Evolutionary conservation across 2,329 filamentous ascomycete species (phyloP).

Genomic region (Stemphylium beticola): DNA sequence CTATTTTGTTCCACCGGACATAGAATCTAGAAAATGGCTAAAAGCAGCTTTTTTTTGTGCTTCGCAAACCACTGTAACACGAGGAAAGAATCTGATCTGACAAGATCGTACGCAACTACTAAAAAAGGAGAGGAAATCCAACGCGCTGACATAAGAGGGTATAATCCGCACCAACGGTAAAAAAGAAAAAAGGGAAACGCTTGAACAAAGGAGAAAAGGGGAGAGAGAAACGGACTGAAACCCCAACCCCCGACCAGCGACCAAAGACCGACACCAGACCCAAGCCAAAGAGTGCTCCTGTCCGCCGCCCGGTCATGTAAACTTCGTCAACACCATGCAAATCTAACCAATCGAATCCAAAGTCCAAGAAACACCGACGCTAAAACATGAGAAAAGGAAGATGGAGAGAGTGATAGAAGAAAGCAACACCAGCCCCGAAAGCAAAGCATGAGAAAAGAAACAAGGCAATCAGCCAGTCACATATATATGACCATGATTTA

Average conservation of each 20-base stretch:
- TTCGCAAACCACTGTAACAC: too few species aligned
- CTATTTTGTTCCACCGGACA: too few species aligned
- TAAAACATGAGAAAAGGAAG: conserved; percentile 5
- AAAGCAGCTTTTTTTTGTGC: too few species aligned
- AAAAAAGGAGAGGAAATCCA: too few species aligned
- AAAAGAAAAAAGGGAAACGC: neutral
- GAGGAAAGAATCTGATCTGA: too few species aligned
- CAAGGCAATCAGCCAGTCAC: neutral
- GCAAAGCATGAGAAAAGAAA: neutral
- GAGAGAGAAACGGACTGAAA: too few species aligned
- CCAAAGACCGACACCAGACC: conserved; percentile 2
- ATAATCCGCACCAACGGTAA: too few species aligned
- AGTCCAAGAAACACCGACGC: conserved; percentile 7
- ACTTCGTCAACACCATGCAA: neutral
- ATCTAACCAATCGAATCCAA: neutral
- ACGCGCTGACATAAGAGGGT: neutral
- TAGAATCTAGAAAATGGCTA: too few species aligned
- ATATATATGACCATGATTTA: neutral
- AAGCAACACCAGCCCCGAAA: too few species aligned
- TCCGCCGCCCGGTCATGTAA: neutral
- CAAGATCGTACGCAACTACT: too few species aligned
- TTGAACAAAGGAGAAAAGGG: neutral
- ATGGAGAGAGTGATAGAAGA: neutral
- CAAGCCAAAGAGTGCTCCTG: neutral
- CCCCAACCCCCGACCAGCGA: neutral